phyloP scores from a whole-genome alignment of 179 eudicot genomes.

The Beta lomatogona region DNA sequence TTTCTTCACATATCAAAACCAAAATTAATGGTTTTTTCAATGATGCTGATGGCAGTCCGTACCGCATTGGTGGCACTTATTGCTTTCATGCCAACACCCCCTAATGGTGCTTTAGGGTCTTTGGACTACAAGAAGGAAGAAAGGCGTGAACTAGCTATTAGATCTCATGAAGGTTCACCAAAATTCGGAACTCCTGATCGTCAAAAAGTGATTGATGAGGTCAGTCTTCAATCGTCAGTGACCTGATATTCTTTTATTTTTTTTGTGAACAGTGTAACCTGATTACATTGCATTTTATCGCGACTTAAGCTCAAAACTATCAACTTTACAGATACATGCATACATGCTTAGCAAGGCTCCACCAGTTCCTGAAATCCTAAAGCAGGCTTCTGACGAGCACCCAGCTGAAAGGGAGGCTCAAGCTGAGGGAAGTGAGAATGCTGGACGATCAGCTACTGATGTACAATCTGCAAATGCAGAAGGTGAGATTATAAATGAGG shows the following conservation, averaged over 20 bases:
- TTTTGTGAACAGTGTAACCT: neutral
- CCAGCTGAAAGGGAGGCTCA: slow-evolving; percentile 34
- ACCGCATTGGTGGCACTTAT: slow-evolving; percentile 94
- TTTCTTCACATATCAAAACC: neutral
- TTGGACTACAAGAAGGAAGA: slow-evolving; percentile 90
- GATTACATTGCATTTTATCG: neutral
- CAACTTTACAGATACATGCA: slow-evolving; percentile 66
- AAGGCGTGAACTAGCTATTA: slow-evolving; percentile 73
- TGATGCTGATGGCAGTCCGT: slow-evolving; percentile 61
- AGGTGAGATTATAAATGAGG: slow-evolving; percentile 47
- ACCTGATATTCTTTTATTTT: too few relatives aligned
- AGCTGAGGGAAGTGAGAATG: slow-evolving; percentile 42
- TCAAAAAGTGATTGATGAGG: slow-evolving; percentile 94
- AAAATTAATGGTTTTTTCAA: slow-evolving; percentile 8
- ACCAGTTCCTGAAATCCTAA: slow-evolving; percentile 55
- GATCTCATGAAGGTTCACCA: slow-evolving; percentile 87
- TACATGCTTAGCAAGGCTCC: slow-evolving; percentile 91
- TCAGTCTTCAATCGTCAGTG: slow-evolving; percentile 22
- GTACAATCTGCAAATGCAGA: slow-evolving; percentile 34
- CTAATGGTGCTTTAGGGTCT: slow-evolving; percentile 97
- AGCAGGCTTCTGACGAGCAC: slow-evolving; percentile 46
- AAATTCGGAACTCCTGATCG: slow-evolving; percentile 80
- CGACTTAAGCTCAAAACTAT: neutral
- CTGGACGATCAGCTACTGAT: slow-evolving; percentile 29
- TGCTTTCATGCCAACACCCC: slow-evolving; percentile 98